phyloP scores from a whole-genome alignment of 768 basidiomycete species.

The Rhizopogon roseolus region DNA sequence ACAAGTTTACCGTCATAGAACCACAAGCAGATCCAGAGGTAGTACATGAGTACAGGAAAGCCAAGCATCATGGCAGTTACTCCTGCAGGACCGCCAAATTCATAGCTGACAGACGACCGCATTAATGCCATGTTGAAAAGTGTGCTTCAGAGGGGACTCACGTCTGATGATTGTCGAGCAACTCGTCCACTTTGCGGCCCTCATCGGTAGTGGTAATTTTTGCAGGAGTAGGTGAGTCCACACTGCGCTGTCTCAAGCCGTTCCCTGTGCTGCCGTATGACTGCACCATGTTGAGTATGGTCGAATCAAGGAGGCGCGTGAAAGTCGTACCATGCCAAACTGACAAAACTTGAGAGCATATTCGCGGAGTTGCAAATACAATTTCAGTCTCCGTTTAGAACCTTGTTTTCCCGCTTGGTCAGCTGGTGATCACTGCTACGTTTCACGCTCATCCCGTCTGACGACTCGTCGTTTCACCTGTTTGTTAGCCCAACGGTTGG shows the following conservation, averaged over 20 bases:
- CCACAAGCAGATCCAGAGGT: slow-evolving; percentile 96
- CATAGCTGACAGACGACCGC: slow-evolving; percentile 56
- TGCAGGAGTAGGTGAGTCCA: slow-evolving; percentile 3
- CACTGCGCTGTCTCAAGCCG: slow-evolving; percentile 26
- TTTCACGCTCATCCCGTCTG: not conserved
- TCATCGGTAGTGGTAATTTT: slow-evolving; percentile 48
- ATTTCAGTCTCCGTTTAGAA: slow-evolving; percentile 19
- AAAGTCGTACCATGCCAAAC: slow-evolving; percentile 9
- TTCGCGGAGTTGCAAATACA: slow-evolving; percentile 2
- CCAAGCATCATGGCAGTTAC: slow-evolving; percentile 90
- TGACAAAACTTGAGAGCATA: slow-evolving; percentile 8
- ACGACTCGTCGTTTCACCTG: slow-evolving; percentile 4
- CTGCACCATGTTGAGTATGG: slow-evolving; percentile 19
- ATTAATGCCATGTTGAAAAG: slow-evolving; percentile 1
- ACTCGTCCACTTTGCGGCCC: slow-evolving; percentile 68
- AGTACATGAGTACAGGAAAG: slow-evolving; percentile 96
- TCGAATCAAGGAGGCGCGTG: not conserved
- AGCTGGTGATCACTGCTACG: slow-evolving; percentile 12
- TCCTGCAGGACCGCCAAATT: slow-evolving; percentile 94
- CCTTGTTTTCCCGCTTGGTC: not conserved
- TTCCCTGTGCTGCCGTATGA: slow-evolving; percentile 19
- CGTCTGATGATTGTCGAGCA: slow-evolving; percentile 67
- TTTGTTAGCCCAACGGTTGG: slow-evolving; percentile 16
- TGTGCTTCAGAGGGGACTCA: slow-evolving; percentile 23
- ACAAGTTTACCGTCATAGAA: slow-evolving; percentile 89